These are phyloP conservation scores for Acorus gramineus DNA, from an alignment of 106 monocot species.

Conservation along the genomic window DNA sequence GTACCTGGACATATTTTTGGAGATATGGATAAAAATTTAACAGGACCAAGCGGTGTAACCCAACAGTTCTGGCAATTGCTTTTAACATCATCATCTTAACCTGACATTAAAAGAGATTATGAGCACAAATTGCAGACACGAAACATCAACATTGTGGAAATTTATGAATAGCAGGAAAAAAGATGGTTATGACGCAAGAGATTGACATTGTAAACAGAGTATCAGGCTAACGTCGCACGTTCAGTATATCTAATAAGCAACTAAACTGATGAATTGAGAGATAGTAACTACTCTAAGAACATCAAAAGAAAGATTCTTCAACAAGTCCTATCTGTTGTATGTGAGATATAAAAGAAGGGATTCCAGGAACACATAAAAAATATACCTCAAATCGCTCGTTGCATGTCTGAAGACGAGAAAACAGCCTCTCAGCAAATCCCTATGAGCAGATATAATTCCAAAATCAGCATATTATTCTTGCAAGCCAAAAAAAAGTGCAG, in stretches of 20 bases:
- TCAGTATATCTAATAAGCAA: too few relatives aligned
- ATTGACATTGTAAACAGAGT: too few relatives aligned
- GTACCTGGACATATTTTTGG: slow-evolving; percentile 91
- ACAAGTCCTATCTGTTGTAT: too few relatives aligned
- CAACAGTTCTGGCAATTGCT: slow-evolving; percentile 81
- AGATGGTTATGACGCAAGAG: too few relatives aligned
- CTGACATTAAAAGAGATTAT: slow-evolving; percentile 37
- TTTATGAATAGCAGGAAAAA: too few relatives aligned
- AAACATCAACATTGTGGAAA: not conserved
- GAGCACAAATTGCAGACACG: not conserved
- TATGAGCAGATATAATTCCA: slow-evolving; percentile 14
- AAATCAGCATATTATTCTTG: not conserved
- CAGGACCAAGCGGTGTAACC: slow-evolving; percentile 64
- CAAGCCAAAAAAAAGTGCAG: not conserved
- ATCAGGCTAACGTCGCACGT: too few relatives aligned
- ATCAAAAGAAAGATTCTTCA: too few relatives aligned
- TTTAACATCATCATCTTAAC: slow-evolving; percentile 94
- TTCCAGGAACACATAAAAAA: not conserved
- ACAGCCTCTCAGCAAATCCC: slow-evolving; percentile 87
- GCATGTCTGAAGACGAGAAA: slow-evolving; percentile 80
- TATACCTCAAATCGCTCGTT: slow-evolving; percentile 93
- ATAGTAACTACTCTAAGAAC: too few relatives aligned
- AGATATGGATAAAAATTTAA: slow-evolving; percentile 88
- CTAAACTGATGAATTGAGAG: too few relatives aligned
- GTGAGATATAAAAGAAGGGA: too few relatives aligned